phyloP scores from a whole-genome alignment of 148 eudicot genomes.

The Hydrangea macrophylla region DNA sequence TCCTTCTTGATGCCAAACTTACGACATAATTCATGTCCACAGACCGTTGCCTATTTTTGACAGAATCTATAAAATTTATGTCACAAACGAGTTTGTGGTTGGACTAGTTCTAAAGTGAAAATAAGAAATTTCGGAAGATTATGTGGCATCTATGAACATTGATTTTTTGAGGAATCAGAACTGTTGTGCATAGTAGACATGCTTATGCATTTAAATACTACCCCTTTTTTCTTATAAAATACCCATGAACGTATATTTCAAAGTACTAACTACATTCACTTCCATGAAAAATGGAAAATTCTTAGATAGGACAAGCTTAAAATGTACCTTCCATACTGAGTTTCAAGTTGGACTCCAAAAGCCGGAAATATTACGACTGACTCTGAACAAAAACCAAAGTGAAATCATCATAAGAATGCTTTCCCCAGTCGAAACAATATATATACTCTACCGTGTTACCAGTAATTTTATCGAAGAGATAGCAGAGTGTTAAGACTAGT shows the following conservation, averaged over 20 bases:
- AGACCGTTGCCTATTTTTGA: neutral
- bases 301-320: neutral
- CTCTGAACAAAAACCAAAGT: constrained; percentile 43
- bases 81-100: neutral
- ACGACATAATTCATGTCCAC: neutral
- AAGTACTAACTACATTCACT: neutral
- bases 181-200: neutral
- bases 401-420: constrained; percentile 12
- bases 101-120: neutral
- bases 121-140: neutral
- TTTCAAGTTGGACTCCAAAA: constrained; percentile 92
- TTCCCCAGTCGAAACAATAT: neutral
- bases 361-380: constrained; percentile 70
- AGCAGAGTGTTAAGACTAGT: neutral
- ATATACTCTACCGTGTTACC: neutral
- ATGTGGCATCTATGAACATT: neutral
- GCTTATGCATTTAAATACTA: no score
- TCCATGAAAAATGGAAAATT: neutral
- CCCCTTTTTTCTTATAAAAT: neutral
- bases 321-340: constrained; percentile 69
- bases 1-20: neutral
- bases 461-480: neutral
- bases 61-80: neutral
- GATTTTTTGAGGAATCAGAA: no score
- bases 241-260: neutral